Conservation (phyloP, 495 filamentous ascomycete genomes). For the Trichoderma erinaceum region DNA sequence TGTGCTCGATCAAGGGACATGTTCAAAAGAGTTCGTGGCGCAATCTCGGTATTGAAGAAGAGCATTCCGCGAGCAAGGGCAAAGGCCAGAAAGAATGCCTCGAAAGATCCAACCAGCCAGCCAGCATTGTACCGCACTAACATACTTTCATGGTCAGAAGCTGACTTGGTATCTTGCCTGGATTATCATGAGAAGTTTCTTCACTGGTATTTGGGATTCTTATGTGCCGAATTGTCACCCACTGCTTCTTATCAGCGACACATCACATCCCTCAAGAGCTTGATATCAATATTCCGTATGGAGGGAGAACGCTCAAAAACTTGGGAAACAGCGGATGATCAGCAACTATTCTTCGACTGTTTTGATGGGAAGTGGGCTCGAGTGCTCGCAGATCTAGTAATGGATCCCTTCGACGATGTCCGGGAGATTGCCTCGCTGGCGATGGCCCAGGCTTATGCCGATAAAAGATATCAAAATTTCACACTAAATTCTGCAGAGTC, state of each 20-base stretch:
- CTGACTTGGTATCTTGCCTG: slow-evolving; percentile 22
- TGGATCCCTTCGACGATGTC: slow-evolving; percentile 92
- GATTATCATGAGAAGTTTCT: slow-evolving; percentile 54
- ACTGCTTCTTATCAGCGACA: slow-evolving; percentile 82
- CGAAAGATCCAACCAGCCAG: not conserved
- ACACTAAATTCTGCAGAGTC: not conserved
- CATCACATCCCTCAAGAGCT: slow-evolving; percentile 65
- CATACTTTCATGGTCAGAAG: slow-evolving; percentile 9
- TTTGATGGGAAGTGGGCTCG: slow-evolving; percentile 50
- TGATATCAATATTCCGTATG: slow-evolving; percentile 55
- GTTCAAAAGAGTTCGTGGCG: slow-evolving; percentile 55
- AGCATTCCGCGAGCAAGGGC: slow-evolving; percentile 24
- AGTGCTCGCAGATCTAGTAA: slow-evolving; percentile 67
- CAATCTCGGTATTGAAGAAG: slow-evolving; percentile 39
- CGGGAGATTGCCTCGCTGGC: slow-evolving; percentile 57
- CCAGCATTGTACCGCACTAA: slow-evolving; percentile 11
- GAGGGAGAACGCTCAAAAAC: slow-evolving; percentile 18
- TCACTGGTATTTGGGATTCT: slow-evolving; percentile 60
- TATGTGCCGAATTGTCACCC: slow-evolving; percentile 65
- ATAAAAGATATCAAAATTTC: slow-evolving; percentile 24
- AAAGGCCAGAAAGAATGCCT: slow-evolving; percentile 12
- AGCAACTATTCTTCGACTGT: slow-evolving; percentile 19
- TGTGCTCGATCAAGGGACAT: slow-evolving; percentile 61
- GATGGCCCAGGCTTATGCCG: slow-evolving; percentile 40
- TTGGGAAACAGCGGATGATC: slow-evolving; percentile 13